A percentile compares a stretch with the other conserved stretches of the same genome.
phyloP scores from a whole-genome alignment of 768 basidiomycete species.

The Suillus alpinus region DNA sequence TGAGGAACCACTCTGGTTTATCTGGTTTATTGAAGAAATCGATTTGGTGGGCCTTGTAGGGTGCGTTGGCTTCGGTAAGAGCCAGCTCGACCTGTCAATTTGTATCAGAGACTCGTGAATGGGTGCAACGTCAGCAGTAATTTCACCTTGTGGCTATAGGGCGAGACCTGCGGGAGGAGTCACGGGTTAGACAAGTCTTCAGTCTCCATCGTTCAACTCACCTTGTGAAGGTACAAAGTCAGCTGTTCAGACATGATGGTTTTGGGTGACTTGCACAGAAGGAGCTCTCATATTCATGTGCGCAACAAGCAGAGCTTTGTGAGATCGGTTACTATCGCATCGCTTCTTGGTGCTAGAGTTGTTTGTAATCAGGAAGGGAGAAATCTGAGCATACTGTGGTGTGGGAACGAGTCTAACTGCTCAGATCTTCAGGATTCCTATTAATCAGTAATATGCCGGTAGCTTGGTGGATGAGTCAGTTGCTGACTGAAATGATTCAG shows the following conservation, averaged over 20 bases:
- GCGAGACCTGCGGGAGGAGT: constrained; percentile 44
- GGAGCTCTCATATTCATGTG: constrained; percentile 1
- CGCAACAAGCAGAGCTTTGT: not conserved
- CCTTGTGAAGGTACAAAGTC: constrained; percentile 43
- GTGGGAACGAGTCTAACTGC: no score
- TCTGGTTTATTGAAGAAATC: constrained; percentile 58
- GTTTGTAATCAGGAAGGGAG: no score
- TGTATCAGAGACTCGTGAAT: not conserved
- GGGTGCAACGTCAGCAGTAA: not conserved
- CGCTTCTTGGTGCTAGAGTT: not conserved
- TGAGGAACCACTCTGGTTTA: constrained; percentile 64
- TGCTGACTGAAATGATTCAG: no score
- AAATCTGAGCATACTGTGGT: no score
- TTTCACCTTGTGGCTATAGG: constrained; percentile 51
- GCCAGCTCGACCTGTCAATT: constrained; percentile 47
- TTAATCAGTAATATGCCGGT: no score
- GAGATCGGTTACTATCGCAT: no score
- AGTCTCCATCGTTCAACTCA: constrained; percentile 14
- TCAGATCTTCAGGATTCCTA: no score
- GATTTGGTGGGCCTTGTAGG: constrained; percentile 49
- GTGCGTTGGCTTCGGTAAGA: constrained; percentile 47
- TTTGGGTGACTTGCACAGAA: constrained; percentile 8
- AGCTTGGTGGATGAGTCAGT: no score
- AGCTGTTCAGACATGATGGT: constrained; percentile 28
- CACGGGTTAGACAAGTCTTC: not conserved